Evolutionary conservation across 345 rosid genomes (phyloP).

Genomic region (Schrenkiella parvula): DNA sequence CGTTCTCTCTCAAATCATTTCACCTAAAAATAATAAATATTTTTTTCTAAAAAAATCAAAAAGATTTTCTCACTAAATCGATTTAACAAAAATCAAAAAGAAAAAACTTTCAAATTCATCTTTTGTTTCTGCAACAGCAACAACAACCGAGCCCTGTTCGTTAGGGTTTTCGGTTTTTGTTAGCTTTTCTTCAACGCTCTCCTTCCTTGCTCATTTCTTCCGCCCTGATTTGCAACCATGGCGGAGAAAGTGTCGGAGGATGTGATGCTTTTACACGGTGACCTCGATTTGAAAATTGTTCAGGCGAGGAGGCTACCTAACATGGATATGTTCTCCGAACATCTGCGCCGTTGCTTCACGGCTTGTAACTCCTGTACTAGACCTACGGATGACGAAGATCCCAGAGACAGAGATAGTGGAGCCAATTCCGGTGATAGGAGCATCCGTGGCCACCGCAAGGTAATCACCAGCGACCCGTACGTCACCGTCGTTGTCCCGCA

Average conservation of each 20-base stretch:
- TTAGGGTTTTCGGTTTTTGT: constrained; percentile 35
- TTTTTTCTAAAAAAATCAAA: background rate
- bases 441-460: constrained; percentile 35
- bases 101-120: background rate
- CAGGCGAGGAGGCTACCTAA: constrained; percentile 64
- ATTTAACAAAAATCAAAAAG: background rate
- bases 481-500: constrained; percentile 87
- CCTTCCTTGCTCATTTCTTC: background rate
- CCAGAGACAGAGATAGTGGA: constrained; percentile 1
- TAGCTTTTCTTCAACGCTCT: constrained; percentile 1
- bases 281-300: constrained; percentile 61
- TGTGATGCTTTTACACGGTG: constrained; percentile 58
- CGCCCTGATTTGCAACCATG: constrained; percentile 19
- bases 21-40: constrained; percentile 16
- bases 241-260: constrained; percentile 31
- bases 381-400: background rate
- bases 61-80: background rate
- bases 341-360: constrained; percentile 45
- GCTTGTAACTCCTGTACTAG: constrained; percentile 36
- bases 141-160: constrained; percentile 30
- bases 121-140: constrained; percentile 13
- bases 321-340: constrained; percentile 55
- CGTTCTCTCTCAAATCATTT: constrained; percentile 26
- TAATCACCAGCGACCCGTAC: constrained; percentile 81
- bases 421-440: background rate